These are phyloP conservation scores for Xylariaceae sp. DNA, from an alignment of 2,329 filamentous ascomycete genomes.

Conservation along the genomic window DNA sequence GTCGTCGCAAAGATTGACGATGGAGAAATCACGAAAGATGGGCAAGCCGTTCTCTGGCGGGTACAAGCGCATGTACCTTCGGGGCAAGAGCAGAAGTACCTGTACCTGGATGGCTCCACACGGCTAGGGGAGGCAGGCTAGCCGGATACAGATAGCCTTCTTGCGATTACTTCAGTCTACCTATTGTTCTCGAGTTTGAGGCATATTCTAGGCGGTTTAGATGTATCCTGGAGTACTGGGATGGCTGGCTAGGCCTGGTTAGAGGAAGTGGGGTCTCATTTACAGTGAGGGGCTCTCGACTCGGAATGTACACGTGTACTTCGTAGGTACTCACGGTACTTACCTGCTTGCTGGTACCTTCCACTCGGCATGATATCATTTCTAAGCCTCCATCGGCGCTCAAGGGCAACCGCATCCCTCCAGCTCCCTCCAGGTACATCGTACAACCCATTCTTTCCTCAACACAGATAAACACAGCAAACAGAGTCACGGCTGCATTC, in stretches of 20 bases:
- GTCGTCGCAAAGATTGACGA: conserved; percentile 15
- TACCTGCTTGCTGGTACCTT: not conserved
- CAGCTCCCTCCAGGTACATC: too few relatives aligned
- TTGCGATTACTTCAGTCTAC: too few relatives aligned
- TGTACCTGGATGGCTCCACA: too few relatives aligned
- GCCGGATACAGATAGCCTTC: too few relatives aligned
- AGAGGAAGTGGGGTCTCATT: not conserved
- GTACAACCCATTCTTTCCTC: not conserved
- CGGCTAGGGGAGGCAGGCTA: too few relatives aligned
- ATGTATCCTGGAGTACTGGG: not conserved
- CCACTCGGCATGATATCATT: conserved; percentile 11
- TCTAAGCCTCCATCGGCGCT: conserved; percentile 3
- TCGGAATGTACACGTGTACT: not conserved
- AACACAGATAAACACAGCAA: not conserved
- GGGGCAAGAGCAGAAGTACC: not conserved
- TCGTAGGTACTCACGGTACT: not conserved
- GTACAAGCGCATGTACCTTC: not conserved
- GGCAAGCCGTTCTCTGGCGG: not conserved
- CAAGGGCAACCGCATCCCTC: not conserved
- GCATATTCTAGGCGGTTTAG: not conserved
- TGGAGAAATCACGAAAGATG: not conserved
- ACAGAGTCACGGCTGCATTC: not conserved
- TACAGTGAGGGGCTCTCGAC: not conserved
- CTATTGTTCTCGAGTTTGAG: not conserved
- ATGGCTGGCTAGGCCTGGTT: not conserved